Evolutionary conservation across 2,329 filamentous ascomycete genomes (phyloP).

Genomic region (Penicillium sp.): DNA sequence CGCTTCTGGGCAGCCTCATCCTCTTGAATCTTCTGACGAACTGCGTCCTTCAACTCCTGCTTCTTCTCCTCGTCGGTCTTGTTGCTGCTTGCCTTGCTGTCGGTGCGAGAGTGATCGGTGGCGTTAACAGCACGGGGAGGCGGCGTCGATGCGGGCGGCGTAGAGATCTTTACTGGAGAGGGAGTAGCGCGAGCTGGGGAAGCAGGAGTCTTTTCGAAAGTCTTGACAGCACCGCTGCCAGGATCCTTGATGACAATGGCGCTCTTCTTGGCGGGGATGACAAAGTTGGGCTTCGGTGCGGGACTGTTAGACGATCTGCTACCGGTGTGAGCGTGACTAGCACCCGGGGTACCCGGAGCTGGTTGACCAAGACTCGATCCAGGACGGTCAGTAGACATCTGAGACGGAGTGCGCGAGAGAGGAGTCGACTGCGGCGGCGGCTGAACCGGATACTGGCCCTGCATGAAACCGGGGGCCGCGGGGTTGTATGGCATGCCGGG

Average conservation of each 20-base stretch:
- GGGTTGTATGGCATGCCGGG: conserved; percentile 52
- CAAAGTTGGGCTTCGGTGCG: conserved; percentile 61
- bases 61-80: conserved; percentile 82
- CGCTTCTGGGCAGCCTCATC: conserved; percentile 54
- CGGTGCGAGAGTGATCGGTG: conserved; percentile 66
- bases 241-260: conserved; percentile 82
- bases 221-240: conserved; percentile 72
- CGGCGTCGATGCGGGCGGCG: conserved; percentile 70
- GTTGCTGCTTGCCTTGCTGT: conserved; percentile 58
- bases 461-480: conserved; percentile 48
- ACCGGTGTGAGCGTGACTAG: conserved; percentile 49
- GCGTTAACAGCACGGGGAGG: conserved; percentile 71
- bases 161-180: conserved; percentile 60
- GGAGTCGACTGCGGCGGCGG: conserved; percentile 57
- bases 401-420: conserved; percentile 82
- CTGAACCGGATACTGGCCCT: conserved; percentile 50
- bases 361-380: conserved; percentile 60
- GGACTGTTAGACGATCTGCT: conserved; percentile 57
- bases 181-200: conserved; percentile 55
- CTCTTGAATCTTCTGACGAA: conserved; percentile 55
- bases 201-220: conserved; percentile 66
- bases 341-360: conserved; percentile 49
- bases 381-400: conserved; percentile 68
- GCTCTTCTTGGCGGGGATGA: conserved; percentile 67
- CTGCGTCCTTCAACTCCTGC: conserved; percentile 65